Percentiles rank a stretch among this genome's conserved stretches.
Evolutionary conservation across 2,329 filamentous ascomycete genomes (phyloP).

Genomic region (Blumeria hordei): DNA sequence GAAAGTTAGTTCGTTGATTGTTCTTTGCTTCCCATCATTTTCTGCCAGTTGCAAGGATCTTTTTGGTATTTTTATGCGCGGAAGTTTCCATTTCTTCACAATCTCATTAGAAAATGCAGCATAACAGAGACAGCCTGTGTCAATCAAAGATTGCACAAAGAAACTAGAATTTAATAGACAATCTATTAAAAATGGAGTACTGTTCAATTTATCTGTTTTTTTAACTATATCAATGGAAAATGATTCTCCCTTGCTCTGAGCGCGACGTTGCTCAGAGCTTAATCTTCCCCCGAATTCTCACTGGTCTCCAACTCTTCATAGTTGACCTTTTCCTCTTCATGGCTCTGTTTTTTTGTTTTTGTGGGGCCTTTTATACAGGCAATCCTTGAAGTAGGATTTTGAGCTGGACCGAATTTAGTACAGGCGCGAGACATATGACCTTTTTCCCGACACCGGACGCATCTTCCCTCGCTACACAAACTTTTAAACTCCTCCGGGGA

Average conservation of each 20-base stretch:
- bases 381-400: background rate
- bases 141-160: background rate
- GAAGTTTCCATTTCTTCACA: background rate
- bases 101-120: background rate
- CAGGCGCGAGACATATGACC: background rate
- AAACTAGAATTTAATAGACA: background rate
- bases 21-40: background rate
- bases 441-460: background rate
- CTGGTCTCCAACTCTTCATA: background rate
- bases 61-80: background rate
- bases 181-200: slow-evolving; percentile 1
- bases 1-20: background rate
- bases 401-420: background rate
- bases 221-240: background rate
- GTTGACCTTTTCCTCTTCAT: background rate
- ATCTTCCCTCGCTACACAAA: background rate
- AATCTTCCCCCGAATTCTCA: background rate
- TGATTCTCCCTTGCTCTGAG: background rate
- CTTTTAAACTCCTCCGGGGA: background rate
- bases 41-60: background rate
- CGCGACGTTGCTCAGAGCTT: background rate
- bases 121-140: background rate
- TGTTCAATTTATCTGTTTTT: background rate
- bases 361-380: background rate
- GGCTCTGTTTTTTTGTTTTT: background rate